These are phyloP conservation scores for Lepidium africanum DNA, from an alignment of 345 rosid genomes.

Conservation along the genomic window DNA sequence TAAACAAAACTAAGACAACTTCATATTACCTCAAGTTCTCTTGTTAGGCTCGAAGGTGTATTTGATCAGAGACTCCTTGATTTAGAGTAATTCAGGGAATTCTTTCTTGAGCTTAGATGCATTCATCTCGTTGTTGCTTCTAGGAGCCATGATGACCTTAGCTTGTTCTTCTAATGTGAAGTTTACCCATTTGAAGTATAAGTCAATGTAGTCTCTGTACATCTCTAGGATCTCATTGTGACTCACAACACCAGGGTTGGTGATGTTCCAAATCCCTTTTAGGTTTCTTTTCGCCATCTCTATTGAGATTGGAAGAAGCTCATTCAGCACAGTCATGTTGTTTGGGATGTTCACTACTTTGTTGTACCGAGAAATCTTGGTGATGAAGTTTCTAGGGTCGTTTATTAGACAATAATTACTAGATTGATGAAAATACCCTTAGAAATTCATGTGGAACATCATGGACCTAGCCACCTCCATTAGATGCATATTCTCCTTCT, in stretches of 20 bases:
- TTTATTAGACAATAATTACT: no score
- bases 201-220: slow-evolving; percentile 39
- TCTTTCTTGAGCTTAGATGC: slow-evolving; percentile 27
- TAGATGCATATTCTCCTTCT: no score
- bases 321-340: slow-evolving; percentile 56
- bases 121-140: slow-evolving; percentile 53
- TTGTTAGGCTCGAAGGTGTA: no score
- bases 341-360: slow-evolving; percentile 50
- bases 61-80: no score
- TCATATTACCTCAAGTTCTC: neutral
- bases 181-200: slow-evolving; percentile 38
- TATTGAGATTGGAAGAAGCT: slow-evolving; percentile 43
- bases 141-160: slow-evolving; percentile 42
- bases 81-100: no score
- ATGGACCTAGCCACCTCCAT: no score
- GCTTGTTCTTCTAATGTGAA: slow-evolving; percentile 46
- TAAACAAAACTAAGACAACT: neutral
- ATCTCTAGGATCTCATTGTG: slow-evolving; percentile 45
- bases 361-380: slow-evolving; percentile 38
- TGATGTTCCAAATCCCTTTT: slow-evolving; percentile 50
- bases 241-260: slow-evolving; percentile 48
- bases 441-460: no score
- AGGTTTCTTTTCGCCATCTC: slow-evolving; percentile 50
- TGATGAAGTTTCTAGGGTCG: slow-evolving; percentile 44
- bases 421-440: no score